phyloP scores from a whole-genome alignment of 257 asterid species.

The Solanum bukasovii region DNA sequence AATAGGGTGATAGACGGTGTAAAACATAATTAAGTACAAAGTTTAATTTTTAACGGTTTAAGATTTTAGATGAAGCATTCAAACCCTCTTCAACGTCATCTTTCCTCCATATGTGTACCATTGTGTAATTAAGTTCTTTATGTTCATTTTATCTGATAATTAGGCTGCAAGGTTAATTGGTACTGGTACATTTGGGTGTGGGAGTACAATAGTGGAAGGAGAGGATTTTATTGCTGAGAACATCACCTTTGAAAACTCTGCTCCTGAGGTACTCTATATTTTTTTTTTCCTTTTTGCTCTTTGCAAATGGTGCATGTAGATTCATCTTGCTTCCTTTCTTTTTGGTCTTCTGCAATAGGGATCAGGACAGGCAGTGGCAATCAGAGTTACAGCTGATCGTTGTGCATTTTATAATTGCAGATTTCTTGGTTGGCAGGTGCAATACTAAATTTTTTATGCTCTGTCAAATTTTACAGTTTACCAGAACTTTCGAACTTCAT shows the following conservation, averaged over 20 bases:
- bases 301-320: background rate
- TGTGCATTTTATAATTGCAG: slow-evolving; percentile 89
- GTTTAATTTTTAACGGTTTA: background rate
- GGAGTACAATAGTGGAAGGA: slow-evolving; percentile 76
- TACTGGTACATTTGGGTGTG: slow-evolving; percentile 96
- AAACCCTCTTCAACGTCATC: background rate
- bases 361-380: slow-evolving; percentile 95
- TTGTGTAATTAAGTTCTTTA: background rate
- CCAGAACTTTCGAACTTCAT: background rate
- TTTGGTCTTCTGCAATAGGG: slow-evolving; percentile 29
- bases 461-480: background rate
- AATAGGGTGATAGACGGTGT: background rate
- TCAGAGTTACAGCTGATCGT: slow-evolving; percentile 87
- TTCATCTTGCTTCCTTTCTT: background rate
- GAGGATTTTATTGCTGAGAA: slow-evolving; percentile 98
- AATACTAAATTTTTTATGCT: background rate
- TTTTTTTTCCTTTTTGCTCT: background rate
- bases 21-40: background rate
- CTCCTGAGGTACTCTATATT: slow-evolving; percentile 49
- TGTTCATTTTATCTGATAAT: background rate
- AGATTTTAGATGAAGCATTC: background rate
- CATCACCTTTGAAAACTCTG: slow-evolving; percentile 79
- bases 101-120: background rate
- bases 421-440: slow-evolving; percentile 96
- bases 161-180: slow-evolving; percentile 77